A percentile compares a stretch with the other conserved stretches of the same genome.
Evolutionary conservation across 2,329 filamentous ascomycete species (phyloP).

Genomic region (Botryotinia calthae): DNA sequence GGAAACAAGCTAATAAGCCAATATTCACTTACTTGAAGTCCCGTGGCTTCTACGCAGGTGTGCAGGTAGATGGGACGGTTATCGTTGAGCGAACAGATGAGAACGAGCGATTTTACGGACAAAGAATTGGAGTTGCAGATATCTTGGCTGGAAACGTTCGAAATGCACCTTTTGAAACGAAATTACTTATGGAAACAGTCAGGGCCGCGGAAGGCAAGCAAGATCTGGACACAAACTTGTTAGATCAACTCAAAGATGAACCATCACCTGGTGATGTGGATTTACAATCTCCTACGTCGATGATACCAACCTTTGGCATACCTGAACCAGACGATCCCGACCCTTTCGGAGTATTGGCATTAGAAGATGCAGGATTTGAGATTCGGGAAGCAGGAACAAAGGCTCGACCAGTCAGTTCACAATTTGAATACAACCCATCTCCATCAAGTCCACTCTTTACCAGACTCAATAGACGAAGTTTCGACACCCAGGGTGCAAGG

Average conservation of each 20-base stretch:
- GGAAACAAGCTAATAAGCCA: slow-evolving; percentile 60
- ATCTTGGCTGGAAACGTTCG: slow-evolving; percentile 49
- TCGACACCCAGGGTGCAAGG: slow-evolving; percentile 59
- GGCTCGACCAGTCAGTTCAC: slow-evolving; percentile 69
- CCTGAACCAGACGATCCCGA: slow-evolving; percentile 81
- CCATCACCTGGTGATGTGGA: slow-evolving; percentile 76
- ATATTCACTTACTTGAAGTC: slow-evolving; percentile 88
- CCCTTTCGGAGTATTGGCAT: slow-evolving; percentile 82
- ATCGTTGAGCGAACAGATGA: slow-evolving; percentile 84
- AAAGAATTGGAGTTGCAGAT: slow-evolving; percentile 58
- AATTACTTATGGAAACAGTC: slow-evolving; percentile 64
- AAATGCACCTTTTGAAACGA: slow-evolving; percentile 41
- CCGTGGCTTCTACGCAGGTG: slow-evolving; percentile 80
- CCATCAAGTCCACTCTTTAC: slow-evolving; percentile 70
- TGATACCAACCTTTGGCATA: slow-evolving; percentile 65
- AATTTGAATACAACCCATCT: slow-evolving; percentile 78
- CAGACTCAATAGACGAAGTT: slow-evolving; percentile 60
- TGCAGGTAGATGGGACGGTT: slow-evolving; percentile 83
- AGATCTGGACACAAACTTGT: slow-evolving; percentile 66
- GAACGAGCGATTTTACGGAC: slow-evolving; percentile 81
- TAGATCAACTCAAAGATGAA: slow-evolving; percentile 61
- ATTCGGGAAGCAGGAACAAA: slow-evolving; percentile 86
- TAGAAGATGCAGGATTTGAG: slow-evolving; percentile 87
- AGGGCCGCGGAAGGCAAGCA: slow-evolving; percentile 82
- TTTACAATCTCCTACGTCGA: slow-evolving; percentile 43